Evolutionary conservation across 129 eudicot genomes (phyloP).

Genomic region (Ambrosia artemisiifolia): DNA sequence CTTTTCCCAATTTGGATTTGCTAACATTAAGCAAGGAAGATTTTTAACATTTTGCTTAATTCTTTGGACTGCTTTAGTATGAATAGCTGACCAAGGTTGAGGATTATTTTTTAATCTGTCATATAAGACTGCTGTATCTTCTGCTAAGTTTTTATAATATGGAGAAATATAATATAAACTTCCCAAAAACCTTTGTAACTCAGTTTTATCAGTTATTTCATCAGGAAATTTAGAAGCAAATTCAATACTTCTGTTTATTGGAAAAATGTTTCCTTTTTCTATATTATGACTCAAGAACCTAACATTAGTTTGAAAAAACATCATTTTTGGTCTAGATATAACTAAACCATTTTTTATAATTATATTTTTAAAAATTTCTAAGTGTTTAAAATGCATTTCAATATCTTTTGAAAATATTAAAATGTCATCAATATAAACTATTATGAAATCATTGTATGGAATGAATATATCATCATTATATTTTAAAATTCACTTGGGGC

Average conservation of each 20-base stretch:
- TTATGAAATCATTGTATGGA: too few species aligned
- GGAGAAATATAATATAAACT: not conserved
- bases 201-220: not conserved
- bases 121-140: not conserved
- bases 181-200: not conserved
- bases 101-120: not conserved
- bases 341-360: too few species aligned
- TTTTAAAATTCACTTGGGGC: too few species aligned
- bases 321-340: constrained; percentile 15
- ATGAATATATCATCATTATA: too few species aligned
- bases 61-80: not conserved
- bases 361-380: too few species aligned
- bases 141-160: too few species aligned
- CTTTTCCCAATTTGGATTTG: not conserved
- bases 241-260: not conserved
- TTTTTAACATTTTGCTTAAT: not conserved
- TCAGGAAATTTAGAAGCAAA: not conserved
- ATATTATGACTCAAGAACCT: not conserved
- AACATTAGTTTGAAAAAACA: not conserved
- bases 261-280: not conserved
- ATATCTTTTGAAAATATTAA: not conserved
- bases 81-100: not conserved
- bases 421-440: not conserved
- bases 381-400: not conserved
- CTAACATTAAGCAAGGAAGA: not conserved